Base-by-base conservation (phyloP, 768 basidiomycete genomes). In the Lactifluus echinatus region DNA sequence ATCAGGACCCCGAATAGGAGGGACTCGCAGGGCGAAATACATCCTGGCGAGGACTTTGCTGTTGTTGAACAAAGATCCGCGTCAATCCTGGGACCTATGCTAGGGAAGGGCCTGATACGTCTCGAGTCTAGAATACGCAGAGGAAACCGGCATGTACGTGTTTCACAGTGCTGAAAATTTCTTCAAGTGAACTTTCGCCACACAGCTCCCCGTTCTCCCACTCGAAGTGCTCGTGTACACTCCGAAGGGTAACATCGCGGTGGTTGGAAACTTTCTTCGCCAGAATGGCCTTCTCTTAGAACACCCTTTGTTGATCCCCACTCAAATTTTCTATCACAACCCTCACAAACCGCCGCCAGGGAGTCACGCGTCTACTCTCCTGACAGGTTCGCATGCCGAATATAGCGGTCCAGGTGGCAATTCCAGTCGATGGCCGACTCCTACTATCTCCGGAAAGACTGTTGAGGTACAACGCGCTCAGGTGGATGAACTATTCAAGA, bases 401-500 rank as follows among this genome's bases (percentile, higher is more conserved):
- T 76, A 76, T 60, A 60, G 66, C 15, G 71, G 73, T 37, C 72
- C 72, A 26, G 75, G 76, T 19, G 71, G 69, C 29, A 71, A 58
- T 34, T 63, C 66, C 39, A 66, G 64, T 36, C 76, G 81, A 48
- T 89, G 86, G 85, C 72, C 71, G 49, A 75, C 81, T 12, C 76
- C 81, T 26, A 71, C 74, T 14, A 75, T 79, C 24, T 71, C 81
- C 8, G 80, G 80, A 2, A 93, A 90, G 72, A 90, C 83, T 59
- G 84, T 94, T 7, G 93, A 96, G 67, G 82, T 95, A 36, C 93
- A 96, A 71, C 76, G 93, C 62, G 87, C 83, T 68, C 94, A 97
- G 67, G 87, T 97, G 14, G 94, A 98, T 62, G 89, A 96, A 63
- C 75, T 98, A 1, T 97, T 97, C 75, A 87, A 87, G 73, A 92